Percentiles rank a stretch among this genome's conserved stretches.
Evolutionary conservation across 2,329 filamentous ascomycete species (phyloP).

Genomic region (Beauveria brongniartii): DNA sequence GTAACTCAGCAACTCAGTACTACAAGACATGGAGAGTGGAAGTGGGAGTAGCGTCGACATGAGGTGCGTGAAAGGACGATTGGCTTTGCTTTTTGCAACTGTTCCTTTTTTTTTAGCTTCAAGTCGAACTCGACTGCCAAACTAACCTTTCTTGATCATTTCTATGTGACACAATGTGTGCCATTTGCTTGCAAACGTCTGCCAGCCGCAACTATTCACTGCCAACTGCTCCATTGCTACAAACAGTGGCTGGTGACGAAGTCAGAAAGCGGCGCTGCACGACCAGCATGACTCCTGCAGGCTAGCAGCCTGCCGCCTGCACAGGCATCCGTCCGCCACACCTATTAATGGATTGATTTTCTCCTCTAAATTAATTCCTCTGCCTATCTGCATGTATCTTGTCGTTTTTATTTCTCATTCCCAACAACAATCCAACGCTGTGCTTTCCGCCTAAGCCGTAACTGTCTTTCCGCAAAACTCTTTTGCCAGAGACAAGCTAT

Average conservation of each 20-base stretch:
- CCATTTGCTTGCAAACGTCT: not conserved
- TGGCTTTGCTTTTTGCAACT: not conserved
- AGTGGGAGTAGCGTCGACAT: too few relatives aligned
- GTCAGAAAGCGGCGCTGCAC: not conserved
- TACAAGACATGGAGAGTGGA: too few relatives aligned
- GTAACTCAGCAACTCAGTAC: too few relatives aligned
- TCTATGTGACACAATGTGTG: too few relatives aligned
- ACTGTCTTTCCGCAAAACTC: not conserved
- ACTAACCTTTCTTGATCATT: not conserved
- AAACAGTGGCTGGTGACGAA: not conserved
- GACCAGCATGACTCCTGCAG: conserved; percentile 5
- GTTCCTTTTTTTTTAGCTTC: not conserved
- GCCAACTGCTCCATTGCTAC: too few relatives aligned
- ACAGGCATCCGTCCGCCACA: not conserved
- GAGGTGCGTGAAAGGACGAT: too few relatives aligned
- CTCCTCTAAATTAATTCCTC: not conserved
- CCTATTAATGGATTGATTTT: not conserved
- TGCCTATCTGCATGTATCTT: not conserved
- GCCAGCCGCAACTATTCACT: not conserved
- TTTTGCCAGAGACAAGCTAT: not conserved
- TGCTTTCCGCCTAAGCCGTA: too few relatives aligned
- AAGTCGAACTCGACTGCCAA: not conserved
- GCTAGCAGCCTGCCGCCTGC: not conserved
- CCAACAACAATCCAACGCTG: too few relatives aligned
- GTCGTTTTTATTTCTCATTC: not conserved